Base-by-base conservation (phyloP, 768 basidiomycete genomes). In the Austroboletus festivus region DNA sequence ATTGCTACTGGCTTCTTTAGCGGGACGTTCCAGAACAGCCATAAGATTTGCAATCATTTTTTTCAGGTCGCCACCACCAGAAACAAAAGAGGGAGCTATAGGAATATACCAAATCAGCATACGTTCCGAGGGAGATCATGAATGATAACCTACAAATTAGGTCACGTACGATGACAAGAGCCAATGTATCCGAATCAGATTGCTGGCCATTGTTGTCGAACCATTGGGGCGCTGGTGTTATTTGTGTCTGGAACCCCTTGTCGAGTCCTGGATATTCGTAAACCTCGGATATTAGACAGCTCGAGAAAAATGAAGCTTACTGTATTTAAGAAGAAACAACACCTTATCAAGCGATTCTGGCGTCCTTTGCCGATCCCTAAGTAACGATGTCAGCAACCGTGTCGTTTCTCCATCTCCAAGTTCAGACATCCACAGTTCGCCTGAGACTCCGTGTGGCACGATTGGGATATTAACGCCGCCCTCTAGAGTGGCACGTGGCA, bases 251-350 rank as follows among this genome's bases (percentile, higher is more conserved):
- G n/a, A n/a, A n/a, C 24, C 33, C 22, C 4, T 21, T 40, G 4
- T n/a, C 19, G n/a, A 44, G 15, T 16, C 40, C 48, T 53, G 0
- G 12, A 50, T 20, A 12, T 4, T 31, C 28, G 13, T 28, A 19
- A 30, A 1, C 5, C 9, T 9, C 35, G 21, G 20, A 18, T 34
- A 5, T 16, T 13, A 2, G 38, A 33, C 5, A 2, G 9, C 9
- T 20, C 2, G n/a, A n/a, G 22, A 45, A 1, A 10, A 9, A 44
- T 15, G 3, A 3, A 22, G n/a, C 55, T 18, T 22, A 54, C 55
- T 12, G 15, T 10, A 43, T 30, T 44, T 20, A 20, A 56, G 38
- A 35, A 54, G 37, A 24, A 40, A 40, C 11, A 56, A n/a, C 21
- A 56, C 37, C 9, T 38, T 41, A 10, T 42, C 40, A 3, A 54